These are phyloP conservation scores for Colletotrichum costaricense DNA, from an alignment of 2,329 filamentous ascomycete genomes.

Conservation along the genomic window DNA sequence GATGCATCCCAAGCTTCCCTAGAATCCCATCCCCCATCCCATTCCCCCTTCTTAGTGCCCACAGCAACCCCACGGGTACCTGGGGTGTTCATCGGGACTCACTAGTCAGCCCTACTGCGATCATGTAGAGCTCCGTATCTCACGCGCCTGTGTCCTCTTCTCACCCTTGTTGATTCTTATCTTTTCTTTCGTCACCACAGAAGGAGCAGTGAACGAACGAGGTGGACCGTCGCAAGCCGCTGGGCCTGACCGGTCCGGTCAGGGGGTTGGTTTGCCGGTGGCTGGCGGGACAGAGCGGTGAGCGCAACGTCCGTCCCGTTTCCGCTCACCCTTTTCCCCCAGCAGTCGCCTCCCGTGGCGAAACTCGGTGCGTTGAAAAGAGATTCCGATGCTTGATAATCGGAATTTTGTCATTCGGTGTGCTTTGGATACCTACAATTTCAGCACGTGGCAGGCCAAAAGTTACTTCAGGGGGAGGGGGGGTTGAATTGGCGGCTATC, in stretches of 20 bases:
- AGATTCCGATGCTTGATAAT: neutral
- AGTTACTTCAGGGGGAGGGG: neutral
- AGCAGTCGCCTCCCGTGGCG: neutral
- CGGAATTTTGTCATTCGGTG: neutral
- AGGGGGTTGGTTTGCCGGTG: neutral
- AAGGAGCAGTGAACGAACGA: neutral
- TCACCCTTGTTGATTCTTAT: neutral
- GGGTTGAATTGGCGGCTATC: too few species aligned
- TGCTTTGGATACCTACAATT: neutral
- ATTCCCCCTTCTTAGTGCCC: slow-evolving; percentile 15
- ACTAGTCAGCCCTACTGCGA: slow-evolving; percentile 32
- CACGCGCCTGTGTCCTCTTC: neutral
- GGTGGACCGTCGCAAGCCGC: neutral
- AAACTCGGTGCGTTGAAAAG: neutral
- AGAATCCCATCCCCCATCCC: neutral
- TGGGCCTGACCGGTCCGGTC: neutral
- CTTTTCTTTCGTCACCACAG: neutral
- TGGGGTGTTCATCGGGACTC: slow-evolving; percentile 30
- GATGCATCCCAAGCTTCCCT: slow-evolving; percentile 7
- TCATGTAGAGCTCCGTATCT: slow-evolving; percentile 34
- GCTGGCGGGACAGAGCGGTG: neutral
- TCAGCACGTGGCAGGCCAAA: neutral
- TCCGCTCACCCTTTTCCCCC: too few species aligned
- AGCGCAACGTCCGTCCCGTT: neutral
- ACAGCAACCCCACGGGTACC: slow-evolving; percentile 33